Percentiles rank a stretch among this genome's conserved stretches.
Conservation (phyloP, 495 filamentous ascomycete species). For the Neurospora tetraspora region DNA sequence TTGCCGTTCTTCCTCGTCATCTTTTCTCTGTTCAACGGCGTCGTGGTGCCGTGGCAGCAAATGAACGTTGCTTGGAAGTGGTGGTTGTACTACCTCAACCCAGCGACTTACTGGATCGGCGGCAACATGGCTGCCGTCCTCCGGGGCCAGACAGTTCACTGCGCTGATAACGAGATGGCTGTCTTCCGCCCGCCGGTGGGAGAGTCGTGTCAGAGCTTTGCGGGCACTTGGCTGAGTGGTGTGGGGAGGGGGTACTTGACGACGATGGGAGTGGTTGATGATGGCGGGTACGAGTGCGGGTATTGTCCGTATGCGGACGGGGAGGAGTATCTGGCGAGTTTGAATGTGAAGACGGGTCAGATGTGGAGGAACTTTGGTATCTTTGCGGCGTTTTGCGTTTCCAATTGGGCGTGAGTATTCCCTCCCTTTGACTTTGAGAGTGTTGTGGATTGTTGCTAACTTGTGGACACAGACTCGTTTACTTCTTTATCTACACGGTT, state of each 20-base stretch:
- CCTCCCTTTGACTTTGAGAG: no score
- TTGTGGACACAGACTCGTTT: slow-evolving; percentile 43
- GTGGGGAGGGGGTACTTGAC: slow-evolving; percentile 48
- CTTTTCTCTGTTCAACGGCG: slow-evolving; percentile 66
- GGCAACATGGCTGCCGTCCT: slow-evolving; percentile 59
- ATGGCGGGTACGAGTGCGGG: slow-evolving; percentile 45
- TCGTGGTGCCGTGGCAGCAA: slow-evolving; percentile 51
- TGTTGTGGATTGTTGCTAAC: no score
- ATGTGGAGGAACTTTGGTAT: slow-evolving; percentile 75
- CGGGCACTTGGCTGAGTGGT: slow-evolving; percentile 37
- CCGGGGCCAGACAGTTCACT: slow-evolving; percentile 44
- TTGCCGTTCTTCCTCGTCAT: slow-evolving; percentile 72
- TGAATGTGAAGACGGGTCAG: slow-evolving; percentile 51
- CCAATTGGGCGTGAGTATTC: slow-evolving; percentile 50
- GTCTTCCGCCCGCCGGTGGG: slow-evolving; percentile 55
- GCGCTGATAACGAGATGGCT: slow-evolving; percentile 49
- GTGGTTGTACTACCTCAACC: slow-evolving; percentile 66
- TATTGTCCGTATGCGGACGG: slow-evolving; percentile 65
- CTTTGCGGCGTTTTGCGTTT: slow-evolving; percentile 65
- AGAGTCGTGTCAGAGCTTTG: slow-evolving; percentile 53
- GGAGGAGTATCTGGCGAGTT: slow-evolving; percentile 52
- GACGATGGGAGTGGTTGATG: slow-evolving; percentile 4
- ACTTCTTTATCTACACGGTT: slow-evolving; percentile 77
- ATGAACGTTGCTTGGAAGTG: slow-evolving; percentile 68
- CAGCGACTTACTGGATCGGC: slow-evolving; percentile 59